phyloP scores from a whole-genome alignment of 164 flowering plant species.

The Dillenia turbinata region DNA sequence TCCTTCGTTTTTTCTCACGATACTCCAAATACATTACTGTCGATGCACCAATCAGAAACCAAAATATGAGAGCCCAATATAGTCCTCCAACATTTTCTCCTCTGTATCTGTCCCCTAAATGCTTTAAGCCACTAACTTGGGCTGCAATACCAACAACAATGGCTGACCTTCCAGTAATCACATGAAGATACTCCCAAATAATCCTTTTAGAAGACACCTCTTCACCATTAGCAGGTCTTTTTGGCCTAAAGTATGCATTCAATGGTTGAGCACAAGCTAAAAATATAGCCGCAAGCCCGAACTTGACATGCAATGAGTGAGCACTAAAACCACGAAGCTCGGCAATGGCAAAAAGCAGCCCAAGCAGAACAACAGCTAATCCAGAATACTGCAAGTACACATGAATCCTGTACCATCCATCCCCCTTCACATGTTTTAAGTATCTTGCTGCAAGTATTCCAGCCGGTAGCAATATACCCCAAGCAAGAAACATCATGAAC shows the following conservation, averaged over 20 bases:
- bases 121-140: conserved; percentile 83
- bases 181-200: conserved; percentile 83
- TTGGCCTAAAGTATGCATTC: conserved; percentile 79
- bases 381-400: conserved; percentile 95
- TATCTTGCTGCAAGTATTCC: conserved; percentile 91
- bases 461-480: conserved; percentile 94
- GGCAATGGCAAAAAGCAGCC: conserved; percentile 90
- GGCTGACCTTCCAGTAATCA: conserved; percentile 63
- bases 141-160: conserved; percentile 69
- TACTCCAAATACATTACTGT: conserved; percentile 66
- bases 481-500: conserved; percentile 98
- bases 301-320: conserved; percentile 79
- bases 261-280: conserved; percentile 74
- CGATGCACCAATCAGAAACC: conserved; percentile 66
- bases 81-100: conserved; percentile 66
- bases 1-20: conserved; percentile 36
- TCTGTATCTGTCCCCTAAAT: conserved; percentile 84
- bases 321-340: conserved; percentile 82
- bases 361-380: conserved; percentile 69
- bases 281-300: conserved; percentile 66
- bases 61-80: conserved; percentile 62
- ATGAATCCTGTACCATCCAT: conserved; percentile 89
- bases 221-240: conserved; percentile 56
- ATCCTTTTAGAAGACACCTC: conserved; percentile 46
- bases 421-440: conserved; percentile 84